These are phyloP conservation scores for Stagonosporopsis chrysanthemi DNA, from an alignment of 2,329 filamentous ascomycete species.

Conservation along the genomic window DNA sequence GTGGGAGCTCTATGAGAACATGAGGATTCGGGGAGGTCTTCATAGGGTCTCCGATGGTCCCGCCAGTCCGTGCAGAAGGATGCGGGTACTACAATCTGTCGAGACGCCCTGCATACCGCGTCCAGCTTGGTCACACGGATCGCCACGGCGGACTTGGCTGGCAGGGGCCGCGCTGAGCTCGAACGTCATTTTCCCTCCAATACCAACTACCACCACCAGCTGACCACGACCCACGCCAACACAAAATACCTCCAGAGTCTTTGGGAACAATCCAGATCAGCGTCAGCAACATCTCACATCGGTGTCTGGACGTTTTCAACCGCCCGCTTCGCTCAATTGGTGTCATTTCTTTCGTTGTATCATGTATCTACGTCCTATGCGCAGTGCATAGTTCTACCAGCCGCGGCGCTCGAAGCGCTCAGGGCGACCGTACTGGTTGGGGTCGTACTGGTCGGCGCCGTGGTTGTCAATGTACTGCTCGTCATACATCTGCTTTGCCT, in stretches of 20 bases:
- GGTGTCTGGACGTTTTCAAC: too few relatives aligned
- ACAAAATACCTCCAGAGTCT: too few relatives aligned
- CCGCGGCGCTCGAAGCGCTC: constrained; percentile 38
- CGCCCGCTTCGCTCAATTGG: too few relatives aligned
- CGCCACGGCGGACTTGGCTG: constrained; percentile 9
- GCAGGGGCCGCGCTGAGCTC: neutral
- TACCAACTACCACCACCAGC: neutral
- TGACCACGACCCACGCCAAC: neutral
- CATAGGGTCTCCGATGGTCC: neutral
- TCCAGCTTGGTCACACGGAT: constrained; percentile 7
- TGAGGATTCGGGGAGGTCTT: neutral
- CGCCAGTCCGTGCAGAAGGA: constrained; percentile 4
- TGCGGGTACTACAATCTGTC: constrained; percentile 2
- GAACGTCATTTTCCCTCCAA: neutral
- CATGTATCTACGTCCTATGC: neutral
- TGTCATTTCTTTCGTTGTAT: too few relatives aligned
- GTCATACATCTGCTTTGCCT: constrained; percentile 58
- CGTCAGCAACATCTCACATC: too few relatives aligned
- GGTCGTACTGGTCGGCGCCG: constrained; percentile 56
- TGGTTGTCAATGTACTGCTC: constrained; percentile 55
- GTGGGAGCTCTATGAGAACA: neutral
- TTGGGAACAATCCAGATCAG: too few relatives aligned
- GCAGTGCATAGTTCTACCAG: constrained; percentile 32
- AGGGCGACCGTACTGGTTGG: constrained; percentile 51
- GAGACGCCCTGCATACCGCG: neutral